Evolutionary conservation across 2,329 filamentous ascomycete species (phyloP).

Genomic region (Venturia aucupariae): DNA sequence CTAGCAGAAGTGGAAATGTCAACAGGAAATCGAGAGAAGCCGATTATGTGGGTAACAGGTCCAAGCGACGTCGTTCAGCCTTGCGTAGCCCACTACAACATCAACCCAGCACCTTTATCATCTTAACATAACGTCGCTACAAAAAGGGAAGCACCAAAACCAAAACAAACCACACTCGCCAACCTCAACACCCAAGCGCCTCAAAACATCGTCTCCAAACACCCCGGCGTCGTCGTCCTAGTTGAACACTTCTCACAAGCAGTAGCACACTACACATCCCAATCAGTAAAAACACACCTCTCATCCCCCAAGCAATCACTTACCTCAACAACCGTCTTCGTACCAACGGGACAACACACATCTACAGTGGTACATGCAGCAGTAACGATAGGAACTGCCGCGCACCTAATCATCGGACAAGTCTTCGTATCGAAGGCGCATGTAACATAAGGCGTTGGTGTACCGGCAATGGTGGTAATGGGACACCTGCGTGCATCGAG

Average conservation of each 20-base stretch:
- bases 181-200: no score
- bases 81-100: no score
- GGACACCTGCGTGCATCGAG: not conserved
- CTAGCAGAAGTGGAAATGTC: no score
- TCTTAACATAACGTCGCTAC: no score
- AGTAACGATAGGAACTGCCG: not conserved
- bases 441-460: not conserved
- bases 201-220: not conserved
- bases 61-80: no score
- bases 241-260: conserved; percentile 6
- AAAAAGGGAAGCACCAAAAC: no score
- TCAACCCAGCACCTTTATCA: no score
- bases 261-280: not conserved
- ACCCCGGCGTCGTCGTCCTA: not conserved
- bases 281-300: not conserved
- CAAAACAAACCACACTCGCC: no score
- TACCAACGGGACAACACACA: not conserved
- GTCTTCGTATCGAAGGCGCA: conserved; percentile 6
- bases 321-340: not conserved
- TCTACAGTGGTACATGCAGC: not conserved
- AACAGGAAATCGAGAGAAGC: no score
- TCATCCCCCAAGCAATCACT: not conserved
- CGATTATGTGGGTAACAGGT: no score
- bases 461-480: not conserved
- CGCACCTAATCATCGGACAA: not conserved